phyloP scores from a whole-genome alignment of 345 rosid genomes.

The Syzygium grande region DNA sequence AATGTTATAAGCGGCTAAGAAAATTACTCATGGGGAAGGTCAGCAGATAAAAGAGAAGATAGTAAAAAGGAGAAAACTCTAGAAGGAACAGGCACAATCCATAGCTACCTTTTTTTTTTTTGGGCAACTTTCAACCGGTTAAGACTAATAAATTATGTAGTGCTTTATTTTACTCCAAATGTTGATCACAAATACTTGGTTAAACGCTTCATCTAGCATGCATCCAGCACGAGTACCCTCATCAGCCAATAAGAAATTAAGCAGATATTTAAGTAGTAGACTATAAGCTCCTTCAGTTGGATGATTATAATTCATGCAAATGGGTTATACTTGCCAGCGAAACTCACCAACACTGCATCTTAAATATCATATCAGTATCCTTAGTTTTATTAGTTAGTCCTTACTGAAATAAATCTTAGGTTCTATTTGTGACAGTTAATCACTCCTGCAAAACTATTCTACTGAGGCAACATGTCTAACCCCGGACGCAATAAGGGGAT shows the following conservation, averaged over 20 bases:
- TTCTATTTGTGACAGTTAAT: neutral
- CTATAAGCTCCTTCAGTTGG: neutral
- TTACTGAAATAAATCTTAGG: neutral
- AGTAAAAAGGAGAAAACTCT: neutral
- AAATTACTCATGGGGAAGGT: neutral
- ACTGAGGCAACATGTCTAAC: neutral
- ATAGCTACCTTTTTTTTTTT: neutral
- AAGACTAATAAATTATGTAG: neutral
- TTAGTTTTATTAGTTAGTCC: neutral
- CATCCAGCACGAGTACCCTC: neutral
- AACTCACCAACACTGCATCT: neutral
- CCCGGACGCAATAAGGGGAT: neutral
- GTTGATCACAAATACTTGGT: neutral
- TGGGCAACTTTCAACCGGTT: neutral
- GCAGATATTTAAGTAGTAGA: neutral
- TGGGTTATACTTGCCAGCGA: neutral
- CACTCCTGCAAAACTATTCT: neutral
- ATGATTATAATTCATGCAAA: neutral
- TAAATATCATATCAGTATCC: neutral
- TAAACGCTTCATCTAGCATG: neutral
- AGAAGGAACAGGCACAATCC: neutral
- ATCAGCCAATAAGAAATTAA: neutral
- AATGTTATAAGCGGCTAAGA: slow-evolving; percentile 4
- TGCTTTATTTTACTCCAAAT: neutral
- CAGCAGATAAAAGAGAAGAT: neutral